Base-by-base conservation (phyloP, 2,329 filamentous ascomycete species). In the Tolypocladium cylindrosporum region DNA sequence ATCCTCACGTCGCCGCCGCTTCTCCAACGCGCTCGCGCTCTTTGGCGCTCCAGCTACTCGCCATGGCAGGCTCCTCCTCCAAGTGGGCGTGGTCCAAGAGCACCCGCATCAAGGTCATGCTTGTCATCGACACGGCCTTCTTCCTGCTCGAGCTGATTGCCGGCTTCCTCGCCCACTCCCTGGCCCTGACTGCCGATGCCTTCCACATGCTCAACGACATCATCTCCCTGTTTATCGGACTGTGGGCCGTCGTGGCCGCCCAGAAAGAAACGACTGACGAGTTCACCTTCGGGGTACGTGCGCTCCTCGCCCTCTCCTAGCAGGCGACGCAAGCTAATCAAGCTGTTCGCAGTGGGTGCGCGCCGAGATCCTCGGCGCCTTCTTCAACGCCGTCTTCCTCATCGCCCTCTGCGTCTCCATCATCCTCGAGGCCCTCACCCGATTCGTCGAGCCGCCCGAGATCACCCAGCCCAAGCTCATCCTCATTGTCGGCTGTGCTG, bases 131-230 rank as follows among this genome's bases (percentile, higher is more conserved):
- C 75, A 81, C 86, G 56, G 80, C 83, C 45, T 99, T 99, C 78
- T 97, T 99, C 75, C 74, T 96, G 54, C 77, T 97, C 59, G 94
- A 99, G 75, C 76, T 99, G 61, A 85, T 88, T 59, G 85, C 88
- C 61, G 93, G 94, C 61, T 90, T 96, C 78, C 78, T 87, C 62
- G 91, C 96, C 60, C 88, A 92, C 69, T 97, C 94, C 21, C 83
- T 99, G 65, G 94, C 94, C 42, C 82, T 99, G 59, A 91, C 95
- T 69, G 94, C 94, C 57, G 94, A 99, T 77, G 91, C 94, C 60
- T 99, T 99, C 74, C 94, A 99, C 76, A 99, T 99, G 94, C 80
- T 99, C 61, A 99, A 99, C 78, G 94, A 99, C 83, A 94, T 99
- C 66, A 87, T 99, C 61, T 97, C 94, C 1, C 79, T 99, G 16